These are phyloP conservation scores for Cystobasidium onofrii DNA, from an alignment of 768 basidiomycete species.

Conservation along the genomic window DNA sequence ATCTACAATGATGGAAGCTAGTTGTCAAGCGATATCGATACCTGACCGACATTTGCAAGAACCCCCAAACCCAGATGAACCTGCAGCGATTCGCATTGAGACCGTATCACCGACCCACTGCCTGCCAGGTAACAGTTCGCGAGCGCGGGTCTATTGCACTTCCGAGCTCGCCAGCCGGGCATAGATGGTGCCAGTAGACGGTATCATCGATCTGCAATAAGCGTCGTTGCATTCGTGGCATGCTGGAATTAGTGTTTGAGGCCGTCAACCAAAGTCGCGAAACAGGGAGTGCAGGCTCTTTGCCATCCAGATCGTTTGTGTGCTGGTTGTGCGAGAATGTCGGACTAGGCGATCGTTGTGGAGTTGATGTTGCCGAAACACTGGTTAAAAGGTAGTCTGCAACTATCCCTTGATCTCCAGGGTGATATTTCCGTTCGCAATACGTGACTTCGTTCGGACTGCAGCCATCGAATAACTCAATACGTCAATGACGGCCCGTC, in stretches of 20 bases:
- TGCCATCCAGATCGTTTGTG: not conserved
- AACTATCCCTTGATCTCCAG: not conserved
- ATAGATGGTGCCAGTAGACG: constrained; percentile 41
- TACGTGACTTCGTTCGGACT: constrained; percentile 37
- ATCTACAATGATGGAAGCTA: too few relatives aligned
- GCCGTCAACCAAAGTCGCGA: not conserved
- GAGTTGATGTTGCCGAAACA: not conserved
- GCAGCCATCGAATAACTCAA: not conserved
- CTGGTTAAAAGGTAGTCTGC: not conserved
- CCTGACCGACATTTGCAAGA: too few relatives aligned
- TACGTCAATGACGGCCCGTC: not conserved
- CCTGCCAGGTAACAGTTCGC: not conserved
- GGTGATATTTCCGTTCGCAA: constrained; percentile 34
- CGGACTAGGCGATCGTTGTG: not conserved
- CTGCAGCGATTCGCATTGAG: too few relatives aligned
- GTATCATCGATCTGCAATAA: constrained; percentile 33
- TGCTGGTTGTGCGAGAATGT: not conserved
- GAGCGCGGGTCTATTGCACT: constrained; percentile 32
- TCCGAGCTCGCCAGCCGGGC: constrained; percentile 33
- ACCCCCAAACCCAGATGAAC: too few relatives aligned
- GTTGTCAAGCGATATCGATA: too few relatives aligned
- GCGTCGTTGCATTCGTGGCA: not conserved
- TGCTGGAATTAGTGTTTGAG: not conserved
- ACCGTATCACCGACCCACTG: not conserved
- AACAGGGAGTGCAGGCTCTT: not conserved